Percentiles rank a stretch among this genome's conserved stretches.
These are phyloP conservation scores for Aspergillus alliaceus DNA, from an alignment of 2,329 filamentous ascomycete genomes.

Conservation along the genomic window DNA sequence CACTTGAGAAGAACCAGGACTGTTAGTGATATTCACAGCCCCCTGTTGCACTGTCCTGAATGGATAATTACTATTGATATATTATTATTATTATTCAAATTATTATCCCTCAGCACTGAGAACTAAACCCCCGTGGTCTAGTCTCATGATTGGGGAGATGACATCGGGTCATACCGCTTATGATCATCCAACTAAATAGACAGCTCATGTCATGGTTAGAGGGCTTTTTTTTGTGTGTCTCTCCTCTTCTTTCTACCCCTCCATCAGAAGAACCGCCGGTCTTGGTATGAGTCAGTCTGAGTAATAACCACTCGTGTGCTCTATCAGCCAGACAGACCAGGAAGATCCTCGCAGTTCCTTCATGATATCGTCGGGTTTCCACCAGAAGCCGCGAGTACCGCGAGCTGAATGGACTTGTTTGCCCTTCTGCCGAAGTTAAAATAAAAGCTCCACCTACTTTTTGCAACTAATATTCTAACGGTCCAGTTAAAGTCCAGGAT, in stretches of 20 bases:
- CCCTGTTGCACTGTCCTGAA: neutral
- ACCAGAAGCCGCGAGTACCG: neutral
- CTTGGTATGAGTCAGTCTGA: conserved; percentile 3
- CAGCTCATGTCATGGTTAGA: neutral
- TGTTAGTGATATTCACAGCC: neutral
- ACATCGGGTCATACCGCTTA: conserved; percentile 7
- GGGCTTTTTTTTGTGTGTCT: neutral
- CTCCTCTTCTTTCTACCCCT: neutral
- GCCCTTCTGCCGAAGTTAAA: neutral
- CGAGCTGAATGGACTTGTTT: neutral
- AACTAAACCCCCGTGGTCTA: neutral
- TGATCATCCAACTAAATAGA: neutral
- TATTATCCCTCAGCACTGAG: neutral
- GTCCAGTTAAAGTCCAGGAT: neutral
- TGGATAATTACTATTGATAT: no score
- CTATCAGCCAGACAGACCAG: neutral
- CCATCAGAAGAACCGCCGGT: neutral
- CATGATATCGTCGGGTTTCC: neutral
- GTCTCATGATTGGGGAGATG: conserved; percentile 7
- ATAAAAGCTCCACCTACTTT: neutral
- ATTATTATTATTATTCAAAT: neutral
- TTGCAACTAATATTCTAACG: neutral
- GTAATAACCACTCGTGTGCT: neutral
- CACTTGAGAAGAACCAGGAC: neutral
- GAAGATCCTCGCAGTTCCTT: neutral